phyloP scores from a whole-genome alignment of 257 asterid genomes.

The Avicennia marina region DNA sequence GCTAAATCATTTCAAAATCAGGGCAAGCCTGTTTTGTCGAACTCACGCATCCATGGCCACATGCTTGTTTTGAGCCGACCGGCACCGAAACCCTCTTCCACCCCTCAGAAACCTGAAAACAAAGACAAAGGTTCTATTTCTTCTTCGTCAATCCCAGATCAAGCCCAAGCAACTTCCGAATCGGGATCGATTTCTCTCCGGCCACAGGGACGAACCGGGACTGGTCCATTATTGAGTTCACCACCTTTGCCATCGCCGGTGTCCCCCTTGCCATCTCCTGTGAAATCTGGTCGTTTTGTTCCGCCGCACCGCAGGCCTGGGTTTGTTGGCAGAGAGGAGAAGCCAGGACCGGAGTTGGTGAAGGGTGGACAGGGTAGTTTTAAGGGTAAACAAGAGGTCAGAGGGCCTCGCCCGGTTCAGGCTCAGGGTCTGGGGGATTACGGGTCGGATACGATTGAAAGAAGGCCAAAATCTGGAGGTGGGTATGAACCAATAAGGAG shows the following conservation, averaged over 20 bases:
- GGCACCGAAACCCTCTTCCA: constrained; percentile 50
- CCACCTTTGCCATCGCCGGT: constrained; percentile 40
- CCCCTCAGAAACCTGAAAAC: constrained; percentile 25
- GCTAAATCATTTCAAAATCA: constrained; percentile 30
- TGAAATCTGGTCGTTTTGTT: constrained; percentile 52
- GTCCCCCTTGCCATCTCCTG: constrained; percentile 30
- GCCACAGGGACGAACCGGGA: constrained; percentile 66
- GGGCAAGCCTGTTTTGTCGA: constrained; percentile 36
- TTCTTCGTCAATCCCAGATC: constrained; percentile 29
- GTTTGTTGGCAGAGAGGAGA: constrained; percentile 68
- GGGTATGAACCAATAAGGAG: constrained; percentile 47
- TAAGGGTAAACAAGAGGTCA: constrained; percentile 28
- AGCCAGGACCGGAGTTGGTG: constrained; percentile 41
- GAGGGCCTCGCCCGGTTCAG: constrained; percentile 23
- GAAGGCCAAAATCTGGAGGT: constrained; percentile 76
- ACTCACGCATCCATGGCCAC: constrained; percentile 77
- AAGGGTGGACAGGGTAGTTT: constrained; percentile 36
- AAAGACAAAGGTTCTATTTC: constrained; percentile 19
- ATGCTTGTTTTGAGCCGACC: constrained; percentile 82
- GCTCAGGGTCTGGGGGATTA: constrained; percentile 24
- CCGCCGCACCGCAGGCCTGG: constrained; percentile 89
- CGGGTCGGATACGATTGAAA: constrained; percentile 32
- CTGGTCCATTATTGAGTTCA: constrained; percentile 30
- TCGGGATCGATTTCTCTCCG: constrained; percentile 56
- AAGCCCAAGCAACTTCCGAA: constrained; percentile 23